Conservation (phyloP, 441 rosid species). For the Biscutella laevigata region DNA sequence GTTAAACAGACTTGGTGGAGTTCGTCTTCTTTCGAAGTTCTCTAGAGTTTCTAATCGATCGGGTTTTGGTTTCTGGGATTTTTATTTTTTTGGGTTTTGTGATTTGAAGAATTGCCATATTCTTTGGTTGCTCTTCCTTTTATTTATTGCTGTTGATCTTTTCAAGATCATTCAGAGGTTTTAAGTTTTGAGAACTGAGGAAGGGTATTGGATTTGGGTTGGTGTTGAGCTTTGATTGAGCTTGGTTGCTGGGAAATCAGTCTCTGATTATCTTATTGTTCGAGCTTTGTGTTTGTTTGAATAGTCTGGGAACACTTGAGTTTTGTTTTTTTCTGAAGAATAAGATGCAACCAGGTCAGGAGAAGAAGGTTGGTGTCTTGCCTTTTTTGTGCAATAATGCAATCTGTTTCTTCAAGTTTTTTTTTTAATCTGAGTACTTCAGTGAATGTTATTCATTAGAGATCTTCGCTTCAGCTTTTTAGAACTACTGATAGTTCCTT, state of each 20-base stretch:
- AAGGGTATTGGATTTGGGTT: constrained; percentile 14
- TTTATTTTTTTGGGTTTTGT: not conserved
- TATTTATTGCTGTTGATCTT: constrained; percentile 18
- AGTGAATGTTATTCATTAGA: not conserved
- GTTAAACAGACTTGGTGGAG: not conserved
- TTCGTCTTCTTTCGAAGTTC: not conserved
- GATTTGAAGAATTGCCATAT: constrained; percentile 14
- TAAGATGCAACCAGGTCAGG: constrained; percentile 55
- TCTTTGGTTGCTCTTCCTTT: not conserved
- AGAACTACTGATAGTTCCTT: not conserved
- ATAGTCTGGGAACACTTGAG: constrained; percentile 8
- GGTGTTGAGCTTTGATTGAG: constrained; percentile 12
- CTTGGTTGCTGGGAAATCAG: constrained; percentile 16
- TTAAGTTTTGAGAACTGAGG: constrained; percentile 18
- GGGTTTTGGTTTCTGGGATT: constrained; percentile 11
- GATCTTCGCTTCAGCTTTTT: not conserved
- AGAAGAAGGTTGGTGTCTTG: constrained; percentile 44
- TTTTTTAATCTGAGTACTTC: not conserved
- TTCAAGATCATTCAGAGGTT: constrained; percentile 5
- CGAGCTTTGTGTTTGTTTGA: not conserved
- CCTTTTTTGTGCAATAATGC: no score
- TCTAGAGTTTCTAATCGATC: constrained; percentile 20
- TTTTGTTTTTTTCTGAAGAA: constrained; percentile 11
- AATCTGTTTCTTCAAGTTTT: no score
- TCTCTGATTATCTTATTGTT: not conserved